Base-by-base conservation (phyloP, 2,329 filamentous ascomycete genomes). In the Fusarium mangiferae region DNA sequence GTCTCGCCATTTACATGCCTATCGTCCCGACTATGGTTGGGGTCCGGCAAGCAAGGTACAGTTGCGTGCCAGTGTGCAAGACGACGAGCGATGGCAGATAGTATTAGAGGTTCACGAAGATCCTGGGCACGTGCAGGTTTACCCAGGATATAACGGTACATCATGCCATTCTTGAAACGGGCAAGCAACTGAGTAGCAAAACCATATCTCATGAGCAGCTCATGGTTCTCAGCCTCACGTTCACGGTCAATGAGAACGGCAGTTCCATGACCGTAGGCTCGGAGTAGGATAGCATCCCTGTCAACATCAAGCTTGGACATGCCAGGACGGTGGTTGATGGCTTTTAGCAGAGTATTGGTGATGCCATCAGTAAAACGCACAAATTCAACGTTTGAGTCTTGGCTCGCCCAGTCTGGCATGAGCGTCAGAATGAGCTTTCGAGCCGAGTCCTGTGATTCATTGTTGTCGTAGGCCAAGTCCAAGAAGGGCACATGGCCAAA, bases 281-380 rank as follows among this genome's bases (percentile, higher is more conserved):
- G 91, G 79, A 99, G 89, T 73, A 99, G 87, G 75, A 98, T 90
- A 39, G 96, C 93, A 75, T 97, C 94, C 70, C 89, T 88, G 83
- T 98, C 95, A 75, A 96, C 88, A 60, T 95, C 90, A n/a, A 79
- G 72, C 77, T 93, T 89, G 57, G 93, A 92, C 75, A 92, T 86
- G 56, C 93, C 94, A 2, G 85, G 82, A 33, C 87, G 87, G 75
- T 87, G 89, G 81, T 94, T 94, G 80, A 93, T 84, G n/a, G 92
- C 91, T 82, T 95, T 95, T 73, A 95, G 87, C 55, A 96, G 86
- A 56, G 95, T 98, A 84, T 99, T 99, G 75, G 96, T 99, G 84
- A 98, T 99, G 80, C 96, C 96, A 80, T 99, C 96, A 44, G 95
- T 99, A 86, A 98, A 99, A 74, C 93, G 92, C 75, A 94, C 88